These are phyloP conservation scores for Tylopilus cervinicoccineus DNA, from an alignment of 768 basidiomycete genomes.

Conservation along the genomic window DNA sequence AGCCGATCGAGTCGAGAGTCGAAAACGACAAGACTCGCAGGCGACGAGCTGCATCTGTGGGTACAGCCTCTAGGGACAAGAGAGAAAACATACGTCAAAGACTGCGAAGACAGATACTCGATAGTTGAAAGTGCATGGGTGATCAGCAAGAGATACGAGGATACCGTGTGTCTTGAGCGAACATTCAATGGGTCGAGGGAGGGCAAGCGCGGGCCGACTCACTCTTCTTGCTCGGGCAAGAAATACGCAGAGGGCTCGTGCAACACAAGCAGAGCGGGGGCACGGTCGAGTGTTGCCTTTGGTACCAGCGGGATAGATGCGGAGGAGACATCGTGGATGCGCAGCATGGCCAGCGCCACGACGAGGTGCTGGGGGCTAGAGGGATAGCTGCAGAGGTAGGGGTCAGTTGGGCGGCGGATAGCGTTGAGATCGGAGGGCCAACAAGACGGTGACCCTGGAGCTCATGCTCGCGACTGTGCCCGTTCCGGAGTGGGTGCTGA, in stretches of 20 bases:
- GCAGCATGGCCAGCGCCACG: conserved; percentile 48
- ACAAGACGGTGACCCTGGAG: conserved; percentile 54
- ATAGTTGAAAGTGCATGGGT: conserved; percentile 42
- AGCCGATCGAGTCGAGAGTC: conserved; percentile 55
- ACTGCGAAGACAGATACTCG: conserved; percentile 31
- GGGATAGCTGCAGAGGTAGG: conserved; percentile 49
- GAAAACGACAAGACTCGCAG: conserved; percentile 48
- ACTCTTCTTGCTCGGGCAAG: conserved; percentile 22
- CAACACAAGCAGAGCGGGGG: conserved; percentile 54
- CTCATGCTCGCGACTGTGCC: conserved; percentile 37
- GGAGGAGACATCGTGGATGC: conserved; percentile 24
- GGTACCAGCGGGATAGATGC: conserved; percentile 20
- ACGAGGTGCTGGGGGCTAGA: conserved; percentile 54
- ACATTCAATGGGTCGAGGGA: background rate
- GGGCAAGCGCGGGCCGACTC: conserved; percentile 6
- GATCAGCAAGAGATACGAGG: conserved; percentile 51
- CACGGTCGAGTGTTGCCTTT: conserved; percentile 33
- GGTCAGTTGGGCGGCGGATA: conserved; percentile 6
- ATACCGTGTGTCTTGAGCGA: conserved; percentile 32
- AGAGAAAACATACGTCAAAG: conserved; percentile 18
- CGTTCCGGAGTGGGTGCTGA: conserved; percentile 32
- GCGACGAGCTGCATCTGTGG: conserved; percentile 14
- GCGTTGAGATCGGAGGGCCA: conserved; percentile 23
- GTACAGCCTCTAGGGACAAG: background rate
- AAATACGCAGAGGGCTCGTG: conserved; percentile 61